Base-by-base conservation (phyloP, 2,329 filamentous ascomycete genomes). In the Aspergillus arachidicola region DNA sequence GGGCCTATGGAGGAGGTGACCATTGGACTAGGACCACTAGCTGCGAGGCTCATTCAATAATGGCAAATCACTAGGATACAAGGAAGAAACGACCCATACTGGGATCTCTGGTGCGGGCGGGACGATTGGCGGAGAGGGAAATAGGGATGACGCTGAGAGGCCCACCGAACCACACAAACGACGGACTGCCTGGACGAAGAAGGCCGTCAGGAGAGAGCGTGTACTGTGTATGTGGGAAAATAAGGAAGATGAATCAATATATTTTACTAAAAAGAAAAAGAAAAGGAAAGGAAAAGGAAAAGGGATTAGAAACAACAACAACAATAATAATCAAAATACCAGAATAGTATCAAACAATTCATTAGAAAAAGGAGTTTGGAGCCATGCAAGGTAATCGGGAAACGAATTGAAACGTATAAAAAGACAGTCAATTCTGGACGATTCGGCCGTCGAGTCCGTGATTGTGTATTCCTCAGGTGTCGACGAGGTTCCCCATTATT, bases 101-200 rank as follows among this genome's bases (percentile, higher is more conserved):
- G 57, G 66, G 66, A 66, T 64, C 63, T 62, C 41, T 59, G 57
- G 57, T 55, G 60, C 57, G 57, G 57, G 62, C 62, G 62, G 70
- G 69, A 68, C 71, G 72, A 75, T 76, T 75, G 74, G 75, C 65
- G 72, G 72, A 55, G 65, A 65, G 70, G 61, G 68, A 70, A 72
- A 74, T 73, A 75, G 71, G 73, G 74, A 76, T 77, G 74, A 76
- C 74, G 74, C 72, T 71, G 69, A 68, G 65, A 61, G 75, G 75
- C 74, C 75, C 76, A 77, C 75, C 72, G 75, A 78, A 75, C 75
- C 76, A 77, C 74, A 77, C 71, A 75, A 71, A 76, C 59, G 50
- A 58, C 53, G 48, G 28, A 7, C 26, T 53, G 60, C 51, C 57
- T 62, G 57, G 55, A 59, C 45, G 57, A 59, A 41, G 56, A 50